A percentile compares a stretch with the other conserved stretches of the same genome.
Evolutionary conservation across 768 basidiomycete species (phyloP).

Genomic region (Termitomyces sp.): DNA sequence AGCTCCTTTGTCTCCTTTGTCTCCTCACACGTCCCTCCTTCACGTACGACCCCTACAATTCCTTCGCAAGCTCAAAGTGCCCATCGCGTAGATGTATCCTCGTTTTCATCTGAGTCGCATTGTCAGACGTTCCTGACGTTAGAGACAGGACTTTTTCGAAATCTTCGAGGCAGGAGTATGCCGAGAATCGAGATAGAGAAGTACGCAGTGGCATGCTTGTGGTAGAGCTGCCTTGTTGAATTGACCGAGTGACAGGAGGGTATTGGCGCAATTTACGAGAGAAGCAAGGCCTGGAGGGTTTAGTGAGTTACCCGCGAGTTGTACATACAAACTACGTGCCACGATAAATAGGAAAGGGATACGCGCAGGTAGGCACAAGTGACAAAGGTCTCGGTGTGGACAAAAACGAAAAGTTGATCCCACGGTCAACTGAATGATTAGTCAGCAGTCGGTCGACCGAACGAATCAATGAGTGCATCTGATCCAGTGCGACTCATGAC

Average conservation of each 20-base stretch:
- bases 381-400: background rate
- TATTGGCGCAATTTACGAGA: conserved; percentile 68
- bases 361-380: conserved; percentile 36
- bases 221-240: conserved; percentile 78
- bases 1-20: no score
- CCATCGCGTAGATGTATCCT: conserved; percentile 83
- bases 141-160: conserved; percentile 79
- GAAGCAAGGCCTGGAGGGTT: conserved; percentile 72
- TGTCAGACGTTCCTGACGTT: conserved; percentile 70
- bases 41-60: conserved; percentile 55
- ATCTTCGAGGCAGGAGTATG: conserved; percentile 77
- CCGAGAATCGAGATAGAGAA: conserved; percentile 71
- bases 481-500: no score
- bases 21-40: conserved; percentile 50
- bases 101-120: conserved; percentile 85
- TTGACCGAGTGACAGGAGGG: conserved; percentile 67
- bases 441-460: no score
- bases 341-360: conserved; percentile 28
- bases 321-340: conserved; percentile 21
- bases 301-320: conserved; percentile 35
- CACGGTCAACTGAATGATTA: no score
- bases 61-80: conserved; percentile 59
- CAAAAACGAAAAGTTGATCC: background rate
- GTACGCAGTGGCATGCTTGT: conserved; percentile 87
- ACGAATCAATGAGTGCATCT: no score